Base-by-base conservation (phyloP, 2,329 filamentous ascomycete genomes). In the Aspergillus brasiliensis region DNA sequence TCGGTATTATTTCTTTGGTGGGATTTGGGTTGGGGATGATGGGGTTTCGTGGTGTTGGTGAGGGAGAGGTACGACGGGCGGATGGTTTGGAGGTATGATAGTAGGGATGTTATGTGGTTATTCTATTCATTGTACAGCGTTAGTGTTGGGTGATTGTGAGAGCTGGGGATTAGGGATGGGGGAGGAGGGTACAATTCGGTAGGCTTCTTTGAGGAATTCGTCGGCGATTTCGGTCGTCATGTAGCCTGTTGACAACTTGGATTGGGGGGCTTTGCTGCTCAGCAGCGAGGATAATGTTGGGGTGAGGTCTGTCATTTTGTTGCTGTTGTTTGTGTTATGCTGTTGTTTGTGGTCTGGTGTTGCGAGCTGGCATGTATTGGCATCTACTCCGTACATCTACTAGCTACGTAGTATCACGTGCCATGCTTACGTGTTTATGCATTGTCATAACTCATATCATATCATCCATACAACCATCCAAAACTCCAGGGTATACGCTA, bases 171-270 rank as follows among this genome's bases (percentile, higher is more conserved):
- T n/a, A 15, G 25, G 47, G 11, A 31, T 51, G n/a, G n/a, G 7
- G 49, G 19, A 5, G 47, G 65, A 62, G 65, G 68, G 54, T 58
- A 96, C 93, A 76, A 98, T 97, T 73, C 90, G 87, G 78, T 96
- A 95, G 56, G 95, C 95, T 78, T 98, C 94, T 73, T 94, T 92
- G 34, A 98, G 81, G 73, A 98, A 99, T 69, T 90, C 90, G 74
- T 97, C 91, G 53, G 95, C 84, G 2, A 71, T 73, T 59, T 75
- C 66, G 27, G 71, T 69, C 25, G 61, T 56, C 44, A 65, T 60
- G 34, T 60, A 57, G 3, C 61, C 40, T 6, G 40, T 42, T 1
- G 38, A 46, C 4, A 55, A 38, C n/a, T 31, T 42, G n/a, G 52
- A 17, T 8, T 21, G 8, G 8, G n/a, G 37, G 57, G 15, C 67